phyloP scores from a whole-genome alignment of 2,329 filamentous ascomycete genomes.

The Fusarium staphyleae region DNA sequence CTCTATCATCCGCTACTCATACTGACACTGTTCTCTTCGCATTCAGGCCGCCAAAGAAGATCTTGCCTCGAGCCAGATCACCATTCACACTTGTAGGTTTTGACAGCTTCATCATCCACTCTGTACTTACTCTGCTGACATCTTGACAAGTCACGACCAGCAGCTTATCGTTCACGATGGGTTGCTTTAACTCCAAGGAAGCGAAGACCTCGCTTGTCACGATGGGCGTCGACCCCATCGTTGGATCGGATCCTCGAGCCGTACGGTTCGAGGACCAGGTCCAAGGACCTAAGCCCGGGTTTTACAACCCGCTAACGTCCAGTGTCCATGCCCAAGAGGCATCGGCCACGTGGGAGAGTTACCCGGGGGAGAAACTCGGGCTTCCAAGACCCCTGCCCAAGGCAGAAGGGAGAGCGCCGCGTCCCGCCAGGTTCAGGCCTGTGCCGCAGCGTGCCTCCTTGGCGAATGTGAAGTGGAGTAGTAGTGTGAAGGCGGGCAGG shows the following conservation, averaged over 20 bases:
- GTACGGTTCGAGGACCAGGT: slow-evolving; percentile 1
- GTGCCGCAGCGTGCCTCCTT: background rate
- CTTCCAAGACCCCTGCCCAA: background rate
- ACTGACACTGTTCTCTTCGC: background rate
- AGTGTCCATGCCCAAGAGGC: background rate
- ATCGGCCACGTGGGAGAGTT: slow-evolving; percentile 9
- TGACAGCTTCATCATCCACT: background rate
- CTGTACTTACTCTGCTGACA: background rate
- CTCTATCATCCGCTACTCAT: background rate
- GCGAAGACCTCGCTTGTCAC: background rate
- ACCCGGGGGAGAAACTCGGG: slow-evolving; percentile 3
- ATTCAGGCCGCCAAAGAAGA: background rate
- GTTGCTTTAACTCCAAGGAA: background rate
- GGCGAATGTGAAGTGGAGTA: background rate
- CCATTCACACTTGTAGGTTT: background rate
- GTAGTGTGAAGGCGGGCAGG: background rate
- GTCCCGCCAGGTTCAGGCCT: background rate
- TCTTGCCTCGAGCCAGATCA: background rate
- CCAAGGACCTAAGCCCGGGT: background rate
- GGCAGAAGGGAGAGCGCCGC: background rate
- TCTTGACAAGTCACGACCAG: background rate
- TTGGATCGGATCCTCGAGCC: background rate
- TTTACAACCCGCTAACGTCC: slow-evolving; percentile 1
- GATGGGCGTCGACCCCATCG: background rate
- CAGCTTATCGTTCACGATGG: background rate